Base-by-base conservation (phyloP, 768 basidiomycete genomes). In the Calvatia gigantea region DNA sequence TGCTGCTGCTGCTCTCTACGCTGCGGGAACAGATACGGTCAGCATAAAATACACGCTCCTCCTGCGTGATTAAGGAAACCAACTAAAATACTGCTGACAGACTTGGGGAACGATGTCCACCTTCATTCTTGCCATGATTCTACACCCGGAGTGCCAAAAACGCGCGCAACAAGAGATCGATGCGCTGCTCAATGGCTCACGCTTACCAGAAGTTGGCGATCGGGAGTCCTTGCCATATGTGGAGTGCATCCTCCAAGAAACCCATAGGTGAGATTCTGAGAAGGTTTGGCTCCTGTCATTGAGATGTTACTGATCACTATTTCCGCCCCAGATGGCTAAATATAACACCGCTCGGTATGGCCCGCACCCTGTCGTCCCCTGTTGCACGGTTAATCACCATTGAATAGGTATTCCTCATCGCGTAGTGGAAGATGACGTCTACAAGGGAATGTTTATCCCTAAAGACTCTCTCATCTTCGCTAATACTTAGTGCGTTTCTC, bases 1-100 rank as follows among this genome's bases (percentile, higher is more conserved):
- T 83, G 82, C 86, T 1, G 89, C 89, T n/a, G 89, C 88, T 67
- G 87, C 87, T 28, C 89, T 91, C 89, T 86, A 19, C 63, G 70
- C 75, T 3, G 82, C 79, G 14, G 84, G 85, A 58, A 72, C 81
- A 31, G 87, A 89, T 60, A 87, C 85, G 0, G 86, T 85, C 43
- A 21, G 67, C 61, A 33, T 37, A 12, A 42, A 42, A 21, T 8
- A 11, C 1, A 6, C 0, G 3, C 9, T 11, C 21, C 7, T 11
- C 11, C 5, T 17, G 3, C 19, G 19, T 9, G 0, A 11, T 21
- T 42, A 4, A 14, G 12, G 35, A 37, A 1, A n/a, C 7, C 11
- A 3, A 4, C 23, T 48, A 27, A 19, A n/a, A 35, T 32, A 39
- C n/a, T 45, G 8, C 32, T n/a, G 8, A 32, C 25, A 81, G 84